Evolutionary conservation across 352 stramenopile species (phyloP), one percentile per base, ranked within the genome.

Genomic region (Globisporangium irregulare): DNA sequence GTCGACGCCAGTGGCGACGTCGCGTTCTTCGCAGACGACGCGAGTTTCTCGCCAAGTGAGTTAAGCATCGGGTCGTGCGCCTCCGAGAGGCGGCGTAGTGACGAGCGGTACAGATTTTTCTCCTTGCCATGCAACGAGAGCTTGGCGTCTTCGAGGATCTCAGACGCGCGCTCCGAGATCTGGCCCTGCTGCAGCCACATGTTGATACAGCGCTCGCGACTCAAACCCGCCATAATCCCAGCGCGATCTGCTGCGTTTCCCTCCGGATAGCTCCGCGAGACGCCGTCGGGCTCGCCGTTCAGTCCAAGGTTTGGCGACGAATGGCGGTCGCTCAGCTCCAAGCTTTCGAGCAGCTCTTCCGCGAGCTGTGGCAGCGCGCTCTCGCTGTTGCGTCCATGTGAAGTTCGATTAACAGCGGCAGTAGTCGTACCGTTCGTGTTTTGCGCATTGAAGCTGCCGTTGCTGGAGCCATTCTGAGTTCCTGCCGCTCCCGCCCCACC

Each of bases 71-170:
- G 78, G 56, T 94, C 83, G 36, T 91, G 82, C 10, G 84, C 81
- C 41, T 87, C 80, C 18, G 86, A 94, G 41, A 92, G 71, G 20
- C 86, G 73, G 5, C 77, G 72, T 36, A 82, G 58, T 7, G 85
- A 91, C n/a, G 81, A 67, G 53, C 79, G 68, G 65, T 94, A 93
- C 53, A 95, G 63, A 46, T 95, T 92, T 58, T 91, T 88, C 73
- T 95, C 87, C 55, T 94, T 89, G 34, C 87, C 87, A 59, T 93
- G 84, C 36, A 92, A 69, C 34, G 83, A 83, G 27, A 94, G 73
- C 59, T 86, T 90, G 9, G 87, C 87, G 70, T 95, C 87, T 58
- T 93, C 87, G 6, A 95, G 63, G 32, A 95, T 93, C 69, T 95
- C 87, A 0, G 83, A 90, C 57, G 87, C 87, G 27, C 83, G 84